Base-by-base conservation (phyloP, 1,284 basidiomycete species). In the Trichosporon inkin region DNA sequence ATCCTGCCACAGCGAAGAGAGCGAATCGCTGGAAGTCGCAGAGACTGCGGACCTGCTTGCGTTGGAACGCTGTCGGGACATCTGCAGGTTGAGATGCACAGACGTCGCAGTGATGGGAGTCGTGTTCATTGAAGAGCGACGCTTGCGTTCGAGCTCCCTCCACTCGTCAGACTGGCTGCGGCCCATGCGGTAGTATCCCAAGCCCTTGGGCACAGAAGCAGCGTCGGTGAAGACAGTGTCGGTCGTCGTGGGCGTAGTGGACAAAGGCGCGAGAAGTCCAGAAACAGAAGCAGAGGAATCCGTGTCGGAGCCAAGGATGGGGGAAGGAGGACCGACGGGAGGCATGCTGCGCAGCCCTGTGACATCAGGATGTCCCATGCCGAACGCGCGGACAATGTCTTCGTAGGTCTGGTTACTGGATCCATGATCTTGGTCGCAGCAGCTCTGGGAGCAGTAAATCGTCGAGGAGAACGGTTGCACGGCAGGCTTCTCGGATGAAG, bases 391-490 rank as follows among this genome's bases (percentile, higher is more conserved):
- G 6, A 68, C 65, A 20, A 74, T 63, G 24, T 68, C 66, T 49
- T 71, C 64, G 61, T 68, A 71, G 6, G 66, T 65, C 17, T 65
- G 10, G 63, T 63, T 3, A 64, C 67, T 49, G 66, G 61, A 38
- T 20, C 68, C 68, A 5, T 65, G 69, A 39, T 76, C 74, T 35
- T 61, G 55, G 28, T 67, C 61, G 10, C 64, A 67, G 59, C 75
- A 77, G 1, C 62, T 62, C 19, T 56, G 63, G 16, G 70, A 71
- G 61, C 75, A 77, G 66, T 77, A 77, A 54, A 77, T 73, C 32
- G 62, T 56, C 10, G 74, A 75, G n/a, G 59, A 56, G 57, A 71
- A 69, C 0, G 56, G 41, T 2, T 57, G 54, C 17, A 34, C 54
- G 53, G 35, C 38, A 11, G 34, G 54, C 32, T 56, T 24, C 38